phyloP scores from a whole-genome alignment of 1,139 yeast species.

The Kodamaea ohmeri region DNA sequence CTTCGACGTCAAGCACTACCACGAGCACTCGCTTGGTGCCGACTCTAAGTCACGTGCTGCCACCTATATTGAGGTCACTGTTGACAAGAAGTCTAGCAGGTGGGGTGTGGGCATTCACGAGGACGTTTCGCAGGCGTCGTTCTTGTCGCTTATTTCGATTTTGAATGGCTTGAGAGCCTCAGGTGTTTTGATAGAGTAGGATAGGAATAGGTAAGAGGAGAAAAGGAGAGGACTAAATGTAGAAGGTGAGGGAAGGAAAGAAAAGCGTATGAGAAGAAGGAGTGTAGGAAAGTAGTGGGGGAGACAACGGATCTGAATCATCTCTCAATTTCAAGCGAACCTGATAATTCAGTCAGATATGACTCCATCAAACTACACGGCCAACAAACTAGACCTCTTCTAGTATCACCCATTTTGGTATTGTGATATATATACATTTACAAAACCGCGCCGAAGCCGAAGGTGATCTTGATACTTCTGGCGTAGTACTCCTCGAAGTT shows the following conservation, averaged over 20 bases:
- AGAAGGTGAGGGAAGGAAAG: too few relatives aligned
- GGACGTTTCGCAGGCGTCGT: conserved; percentile 89
- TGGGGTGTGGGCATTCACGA: conserved; percentile 97
- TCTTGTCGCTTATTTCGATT: conserved; percentile 74
- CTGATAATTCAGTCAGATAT: too few relatives aligned
- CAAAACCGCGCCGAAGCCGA: conserved; percentile 89
- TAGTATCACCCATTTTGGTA: not conserved
- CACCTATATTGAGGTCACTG: conserved; percentile 70
- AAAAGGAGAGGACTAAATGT: too few relatives aligned
- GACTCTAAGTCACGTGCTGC: conserved; percentile 89
- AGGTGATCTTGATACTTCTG: conserved; percentile 81
- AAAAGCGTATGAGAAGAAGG: too few relatives aligned
- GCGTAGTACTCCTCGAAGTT: conserved; percentile 90
- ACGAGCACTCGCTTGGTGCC: conserved; percentile 88
- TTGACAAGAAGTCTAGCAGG: conserved; percentile 42
- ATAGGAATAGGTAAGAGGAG: too few relatives aligned
- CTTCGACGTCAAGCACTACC: conserved; percentile 77
- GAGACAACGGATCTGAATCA: too few relatives aligned
- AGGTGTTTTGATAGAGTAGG: not conserved
- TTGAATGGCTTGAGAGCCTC: conserved; percentile 48
- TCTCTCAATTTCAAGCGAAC: too few relatives aligned
- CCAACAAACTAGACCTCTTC: too few relatives aligned
- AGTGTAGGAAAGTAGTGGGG: too few relatives aligned
- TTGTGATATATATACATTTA: conserved; percentile 19
- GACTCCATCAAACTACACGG: too few relatives aligned